Conservation (phyloP, 73 alveolate species). For the Paramecium biaurelia region DNA sequence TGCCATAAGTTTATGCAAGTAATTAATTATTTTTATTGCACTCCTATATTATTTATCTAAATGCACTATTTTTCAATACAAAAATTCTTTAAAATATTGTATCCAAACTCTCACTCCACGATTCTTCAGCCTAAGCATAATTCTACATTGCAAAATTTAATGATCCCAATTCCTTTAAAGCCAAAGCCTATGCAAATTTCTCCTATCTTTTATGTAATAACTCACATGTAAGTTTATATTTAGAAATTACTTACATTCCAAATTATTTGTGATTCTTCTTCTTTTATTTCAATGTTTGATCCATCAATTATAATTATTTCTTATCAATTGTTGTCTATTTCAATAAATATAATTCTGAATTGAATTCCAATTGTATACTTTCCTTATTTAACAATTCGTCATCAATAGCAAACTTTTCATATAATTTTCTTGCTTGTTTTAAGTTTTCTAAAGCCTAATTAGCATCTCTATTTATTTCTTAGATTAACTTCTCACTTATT, state of each 20-base stretch:
- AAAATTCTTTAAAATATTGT: constrained; percentile 88
- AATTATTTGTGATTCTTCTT: constrained; percentile 81
- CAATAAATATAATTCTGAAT: neutral
- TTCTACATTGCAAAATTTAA: constrained; percentile 81
- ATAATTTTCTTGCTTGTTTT: constrained; percentile 83
- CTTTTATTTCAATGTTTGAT: constrained; percentile 71
- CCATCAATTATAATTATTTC: neutral
- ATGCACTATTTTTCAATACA: constrained; percentile 74
- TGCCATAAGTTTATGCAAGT: constrained; percentile 68
- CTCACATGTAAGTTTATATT: constrained; percentile 85
- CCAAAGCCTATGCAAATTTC: constrained; percentile 85
- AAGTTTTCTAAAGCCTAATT: constrained; percentile 87
- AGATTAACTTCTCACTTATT: constrained; percentile 79
- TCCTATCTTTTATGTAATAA: constrained; percentile 90
- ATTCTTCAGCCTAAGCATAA: constrained; percentile 85
- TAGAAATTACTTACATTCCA: constrained; percentile 79
- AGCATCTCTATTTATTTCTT: constrained; percentile 86
- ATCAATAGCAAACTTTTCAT: constrained; percentile 85
- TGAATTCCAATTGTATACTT: constrained; percentile 50
- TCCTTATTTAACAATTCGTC: constrained; percentile 75
- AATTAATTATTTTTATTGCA: constrained; percentile 21
- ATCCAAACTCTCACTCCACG: constrained; percentile 94
- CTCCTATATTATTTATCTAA: constrained; percentile 73
- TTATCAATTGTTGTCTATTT: neutral
- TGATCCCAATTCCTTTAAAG: constrained; percentile 87